A percentile compares a stretch with the other conserved stretches of the same genome.
phyloP scores from a whole-genome alignment of 371 early-diverging fungal genomes.

The Saksenaea vasiformis region DNA sequence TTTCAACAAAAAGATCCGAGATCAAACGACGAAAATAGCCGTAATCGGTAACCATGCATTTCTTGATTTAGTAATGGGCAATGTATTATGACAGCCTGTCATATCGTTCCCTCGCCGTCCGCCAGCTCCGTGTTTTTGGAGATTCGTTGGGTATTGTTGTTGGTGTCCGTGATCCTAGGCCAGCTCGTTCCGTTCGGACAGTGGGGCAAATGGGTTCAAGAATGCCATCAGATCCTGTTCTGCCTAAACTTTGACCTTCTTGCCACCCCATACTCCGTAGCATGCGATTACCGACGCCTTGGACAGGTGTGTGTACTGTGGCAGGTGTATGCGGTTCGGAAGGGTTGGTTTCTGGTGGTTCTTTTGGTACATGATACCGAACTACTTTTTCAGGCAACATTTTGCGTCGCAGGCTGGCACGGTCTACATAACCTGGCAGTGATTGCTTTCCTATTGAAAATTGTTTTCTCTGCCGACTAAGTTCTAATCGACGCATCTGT shows the following conservation, averaged over 20 bases:
- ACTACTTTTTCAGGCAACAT: background rate
- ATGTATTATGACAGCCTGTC: background rate
- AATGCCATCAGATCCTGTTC: slow-evolving; percentile 27
- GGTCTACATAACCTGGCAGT: background rate
- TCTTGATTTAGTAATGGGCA: background rate
- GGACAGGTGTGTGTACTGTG: slow-evolving; percentile 16
- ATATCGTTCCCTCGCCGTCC: slow-evolving; percentile 2
- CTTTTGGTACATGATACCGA: background rate
- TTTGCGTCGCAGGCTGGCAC: slow-evolving; percentile 1
- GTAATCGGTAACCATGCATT: background rate
- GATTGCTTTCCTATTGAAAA: background rate
- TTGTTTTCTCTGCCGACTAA: slow-evolving; percentile 5
- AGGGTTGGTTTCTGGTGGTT: background rate
- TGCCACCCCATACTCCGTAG: slow-evolving; percentile 49
- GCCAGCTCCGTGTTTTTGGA: slow-evolving; percentile 16
- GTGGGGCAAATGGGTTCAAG: slow-evolving; percentile 24
- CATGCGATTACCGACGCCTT: slow-evolving; percentile 31
- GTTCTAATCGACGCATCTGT: background rate
- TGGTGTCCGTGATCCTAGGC: slow-evolving; percentile 20
- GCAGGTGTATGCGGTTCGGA: background rate
- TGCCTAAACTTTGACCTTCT: slow-evolving; percentile 44
- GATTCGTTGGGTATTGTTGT: background rate
- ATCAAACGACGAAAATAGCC: too few species aligned
- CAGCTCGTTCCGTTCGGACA: slow-evolving; percentile 14
- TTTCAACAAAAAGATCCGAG: too few species aligned